Evolutionary conservation across 345 rosid genomes (phyloP).

Genomic region (Citrus cavaleriei): DNA sequence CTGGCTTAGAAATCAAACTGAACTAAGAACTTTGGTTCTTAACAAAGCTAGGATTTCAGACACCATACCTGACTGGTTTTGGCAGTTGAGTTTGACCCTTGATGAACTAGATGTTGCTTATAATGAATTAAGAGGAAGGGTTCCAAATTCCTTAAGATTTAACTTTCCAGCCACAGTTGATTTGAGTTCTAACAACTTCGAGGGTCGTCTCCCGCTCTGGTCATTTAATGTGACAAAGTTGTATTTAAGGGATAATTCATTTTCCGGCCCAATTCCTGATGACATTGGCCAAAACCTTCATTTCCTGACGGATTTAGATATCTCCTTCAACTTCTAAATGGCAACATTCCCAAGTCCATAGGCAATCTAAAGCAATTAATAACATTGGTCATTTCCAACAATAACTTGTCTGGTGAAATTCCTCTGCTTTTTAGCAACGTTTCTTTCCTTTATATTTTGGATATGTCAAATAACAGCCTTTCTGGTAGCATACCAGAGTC

Average conservation of each 20-base stretch:
- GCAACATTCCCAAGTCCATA: constrained; percentile 21
- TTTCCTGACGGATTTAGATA: neutral
- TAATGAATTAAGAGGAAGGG: neutral
- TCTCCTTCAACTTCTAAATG: constrained; percentile 21
- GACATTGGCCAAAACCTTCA: neutral
- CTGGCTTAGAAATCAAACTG: constrained; percentile 24
- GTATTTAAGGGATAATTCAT: constrained; percentile 10
- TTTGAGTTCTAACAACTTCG: constrained; percentile 12
- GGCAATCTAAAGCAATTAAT: neutral
- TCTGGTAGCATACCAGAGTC: constrained; percentile 2
- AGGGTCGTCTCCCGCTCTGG: constrained; percentile 15
- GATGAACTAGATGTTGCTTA: constrained; percentile 8
- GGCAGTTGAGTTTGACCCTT: neutral
- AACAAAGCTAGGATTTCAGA: constrained; percentile 12
- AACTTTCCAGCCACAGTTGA: neutral
- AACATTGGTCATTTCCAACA: constrained; percentile 21
- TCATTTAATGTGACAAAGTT: constrained; percentile 7
- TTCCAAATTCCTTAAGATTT: neutral
- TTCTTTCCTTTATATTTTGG: neutral
- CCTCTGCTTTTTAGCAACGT: neutral
- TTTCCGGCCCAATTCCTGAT: constrained; percentile 12
- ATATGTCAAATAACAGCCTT: constrained; percentile 23
- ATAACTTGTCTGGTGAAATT: constrained; percentile 6
- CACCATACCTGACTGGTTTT: constrained; percentile 20
- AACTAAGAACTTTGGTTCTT: neutral